Evolutionary conservation across 2,329 filamentous ascomycete species (phyloP).

Genomic region (Plectosphaerella sp.): DNA sequence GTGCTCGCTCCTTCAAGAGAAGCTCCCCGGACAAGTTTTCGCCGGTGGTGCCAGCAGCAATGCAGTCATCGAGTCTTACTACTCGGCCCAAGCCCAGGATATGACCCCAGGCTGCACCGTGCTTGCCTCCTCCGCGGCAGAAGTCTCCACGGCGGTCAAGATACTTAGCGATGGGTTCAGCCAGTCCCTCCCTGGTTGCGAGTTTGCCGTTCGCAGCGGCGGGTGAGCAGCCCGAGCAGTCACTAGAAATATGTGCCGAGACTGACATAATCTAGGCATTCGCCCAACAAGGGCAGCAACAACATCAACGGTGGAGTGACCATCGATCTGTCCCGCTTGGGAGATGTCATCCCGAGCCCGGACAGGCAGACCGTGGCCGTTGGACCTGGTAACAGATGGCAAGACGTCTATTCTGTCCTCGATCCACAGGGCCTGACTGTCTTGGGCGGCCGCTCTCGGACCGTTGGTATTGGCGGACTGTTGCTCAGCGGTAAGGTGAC

Average conservation of each 20-base stretch:
- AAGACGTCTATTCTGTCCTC: slow-evolving; percentile 32
- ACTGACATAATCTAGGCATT: not conserved
- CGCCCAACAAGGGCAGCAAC: too few species aligned
- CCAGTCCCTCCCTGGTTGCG: not conserved
- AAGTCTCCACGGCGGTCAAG: not conserved
- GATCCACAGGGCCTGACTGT: slow-evolving; percentile 34
- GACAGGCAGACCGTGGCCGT: slow-evolving; percentile 30
- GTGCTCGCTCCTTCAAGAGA: too few species aligned
- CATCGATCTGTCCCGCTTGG: slow-evolving; percentile 20
- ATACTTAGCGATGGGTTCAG: not conserved
- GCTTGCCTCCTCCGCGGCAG: not conserved
- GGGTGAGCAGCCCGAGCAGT: not conserved
- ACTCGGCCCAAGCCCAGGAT: not conserved
- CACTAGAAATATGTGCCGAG: too few species aligned
- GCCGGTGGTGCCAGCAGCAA: not conserved
- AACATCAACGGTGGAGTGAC: slow-evolving; percentile 7
- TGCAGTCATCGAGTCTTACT: not conserved
- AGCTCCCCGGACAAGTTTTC: too few species aligned
- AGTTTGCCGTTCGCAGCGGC: slow-evolving; percentile 1
- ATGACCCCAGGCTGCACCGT: not conserved
- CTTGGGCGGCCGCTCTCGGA: slow-evolving; percentile 35
- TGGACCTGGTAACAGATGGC: slow-evolving; percentile 39
- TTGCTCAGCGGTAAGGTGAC: slow-evolving; percentile 19
- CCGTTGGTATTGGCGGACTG: slow-evolving; percentile 39
- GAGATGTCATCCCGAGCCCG: slow-evolving; percentile 23